A percentile compares a stretch with the other conserved stretches of the same genome.
phyloP scores from a whole-genome alignment of 164 flowering plant species.

The Umbilicus rupestris region DNA sequence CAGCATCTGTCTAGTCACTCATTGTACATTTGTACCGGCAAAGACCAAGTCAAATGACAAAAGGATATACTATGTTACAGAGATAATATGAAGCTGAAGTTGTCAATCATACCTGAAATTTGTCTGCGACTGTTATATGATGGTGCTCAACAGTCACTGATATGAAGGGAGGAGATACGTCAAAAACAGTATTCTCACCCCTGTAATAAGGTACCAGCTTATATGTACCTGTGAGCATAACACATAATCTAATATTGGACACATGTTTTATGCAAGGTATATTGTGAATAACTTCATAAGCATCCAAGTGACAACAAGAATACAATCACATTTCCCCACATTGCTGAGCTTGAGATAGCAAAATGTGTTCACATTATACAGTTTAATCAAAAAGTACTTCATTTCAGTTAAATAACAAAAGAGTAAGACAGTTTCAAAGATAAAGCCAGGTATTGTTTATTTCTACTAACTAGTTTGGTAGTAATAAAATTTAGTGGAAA shows the following conservation, averaged over 20 bases:
- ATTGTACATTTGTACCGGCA: too few relatives aligned
- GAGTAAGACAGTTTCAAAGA: too few relatives aligned
- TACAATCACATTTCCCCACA: neutral
- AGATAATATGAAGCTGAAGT: neutral
- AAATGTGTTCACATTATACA: neutral
- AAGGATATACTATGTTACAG: neutral
- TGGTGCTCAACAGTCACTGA: constrained; percentile 61
- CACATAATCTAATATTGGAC: neutral
- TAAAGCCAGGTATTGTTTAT: neutral
- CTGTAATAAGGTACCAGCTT: constrained; percentile 86
- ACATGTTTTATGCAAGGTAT: neutral
- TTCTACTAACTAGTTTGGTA: neutral
- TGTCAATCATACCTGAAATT: constrained; percentile 59
- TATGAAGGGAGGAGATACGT: constrained; percentile 74
- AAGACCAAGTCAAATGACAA: too few relatives aligned
- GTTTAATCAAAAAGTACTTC: too few relatives aligned
- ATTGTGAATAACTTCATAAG: neutral
- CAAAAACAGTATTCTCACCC: constrained; percentile 97
- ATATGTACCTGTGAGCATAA: constrained; percentile 52
- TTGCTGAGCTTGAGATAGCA: neutral
- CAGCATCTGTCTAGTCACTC: too few relatives aligned
- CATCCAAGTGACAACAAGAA: neutral
- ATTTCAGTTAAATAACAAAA: too few relatives aligned
- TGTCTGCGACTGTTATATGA: constrained; percentile 55
- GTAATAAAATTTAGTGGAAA: neutral